Evolutionary conservation across 805 yeast genomes (phyloP).

Genomic region (Diddensiella santjacobensis): DNA sequence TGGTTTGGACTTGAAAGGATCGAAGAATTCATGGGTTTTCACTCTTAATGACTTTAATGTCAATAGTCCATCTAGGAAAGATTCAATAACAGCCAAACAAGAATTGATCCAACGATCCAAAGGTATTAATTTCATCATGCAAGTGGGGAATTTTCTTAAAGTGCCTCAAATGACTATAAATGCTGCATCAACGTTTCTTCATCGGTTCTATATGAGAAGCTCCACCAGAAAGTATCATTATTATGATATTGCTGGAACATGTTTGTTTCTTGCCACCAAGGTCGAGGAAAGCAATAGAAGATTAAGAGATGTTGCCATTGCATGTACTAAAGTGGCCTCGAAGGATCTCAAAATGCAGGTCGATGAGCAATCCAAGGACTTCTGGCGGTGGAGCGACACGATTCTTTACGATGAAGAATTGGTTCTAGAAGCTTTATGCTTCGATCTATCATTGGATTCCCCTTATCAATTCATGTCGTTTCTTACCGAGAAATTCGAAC

Average conservation of each 20-base stretch:
- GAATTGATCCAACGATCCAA: constrained; percentile 45
- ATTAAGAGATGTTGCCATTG: constrained; percentile 46
- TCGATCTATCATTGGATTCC: constrained; percentile 43
- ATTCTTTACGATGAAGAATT: constrained; percentile 45
- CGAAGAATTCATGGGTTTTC: constrained; percentile 24
- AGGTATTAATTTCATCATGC: constrained; percentile 46
- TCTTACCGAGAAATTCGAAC: constrained; percentile 22
- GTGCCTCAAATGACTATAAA: constrained; percentile 47
- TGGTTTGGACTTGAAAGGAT: neutral
- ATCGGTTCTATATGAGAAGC: constrained; percentile 49
- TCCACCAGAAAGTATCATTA: constrained; percentile 43
- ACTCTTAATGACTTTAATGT: constrained; percentile 22
- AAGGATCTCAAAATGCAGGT: constrained; percentile 38
- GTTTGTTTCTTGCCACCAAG: constrained; percentile 50
- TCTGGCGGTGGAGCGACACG: constrained; percentile 49
- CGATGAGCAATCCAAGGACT: constrained; percentile 46
- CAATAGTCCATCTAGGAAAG: constrained; percentile 26
- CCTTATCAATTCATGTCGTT: constrained; percentile 34
- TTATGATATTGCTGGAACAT: constrained; percentile 49
- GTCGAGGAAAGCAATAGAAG: constrained; percentile 50
- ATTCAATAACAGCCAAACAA: constrained; percentile 16
- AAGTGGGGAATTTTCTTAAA: constrained; percentile 42
- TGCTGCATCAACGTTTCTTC: constrained; percentile 47
- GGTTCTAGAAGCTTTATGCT: constrained; percentile 44
- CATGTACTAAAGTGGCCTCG: constrained; percentile 46